phyloP scores from a whole-genome alignment of 31 red algal species.

The Bonnemaisonia californica region DNA sequence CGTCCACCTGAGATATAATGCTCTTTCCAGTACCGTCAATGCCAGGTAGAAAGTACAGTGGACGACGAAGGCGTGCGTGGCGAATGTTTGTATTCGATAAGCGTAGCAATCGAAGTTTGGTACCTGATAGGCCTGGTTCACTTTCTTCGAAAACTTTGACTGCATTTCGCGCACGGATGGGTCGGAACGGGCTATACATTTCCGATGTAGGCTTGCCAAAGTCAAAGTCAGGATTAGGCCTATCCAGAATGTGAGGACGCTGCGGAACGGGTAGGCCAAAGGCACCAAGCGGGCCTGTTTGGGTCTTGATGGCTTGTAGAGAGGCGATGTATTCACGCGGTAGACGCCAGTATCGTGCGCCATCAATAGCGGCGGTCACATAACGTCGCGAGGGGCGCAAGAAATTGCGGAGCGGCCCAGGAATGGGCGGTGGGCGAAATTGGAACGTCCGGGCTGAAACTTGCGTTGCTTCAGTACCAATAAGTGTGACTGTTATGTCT shows the following conservation, averaged over 20 bases:
- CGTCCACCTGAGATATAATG: constrained; percentile 63
- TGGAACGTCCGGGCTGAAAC: constrained; percentile 22
- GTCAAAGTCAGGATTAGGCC: constrained; percentile 41
- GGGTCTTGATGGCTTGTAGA: constrained; percentile 30
- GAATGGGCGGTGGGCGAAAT: constrained; percentile 14
- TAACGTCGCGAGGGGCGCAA: constrained; percentile 46
- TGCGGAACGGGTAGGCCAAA: constrained; percentile 36
- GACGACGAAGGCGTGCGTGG: neutral
- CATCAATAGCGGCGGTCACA: constrained; percentile 43
- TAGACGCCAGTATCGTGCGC: constrained; percentile 32
- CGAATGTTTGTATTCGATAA: neutral
- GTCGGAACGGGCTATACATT: constrained; percentile 46
- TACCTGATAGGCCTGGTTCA: constrained; percentile 1
- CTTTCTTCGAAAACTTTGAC: constrained; percentile 19
- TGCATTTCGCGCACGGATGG: constrained; percentile 19
- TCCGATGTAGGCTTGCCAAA: constrained; percentile 42
- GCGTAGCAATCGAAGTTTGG: constrained; percentile 15
- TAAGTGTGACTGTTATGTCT: neutral
- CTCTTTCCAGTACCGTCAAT: constrained; percentile 83
- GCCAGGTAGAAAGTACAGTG: constrained; percentile 79
- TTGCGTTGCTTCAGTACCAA: neutral
- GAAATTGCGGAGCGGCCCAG: neutral
- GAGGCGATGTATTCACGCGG: constrained; percentile 30
- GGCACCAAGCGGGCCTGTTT: constrained; percentile 5
- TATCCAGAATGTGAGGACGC: constrained; percentile 58